These are phyloP conservation scores for Simplicillium aogashimaense DNA, from an alignment of 2,329 filamentous ascomycete species.

Conservation along the genomic window DNA sequence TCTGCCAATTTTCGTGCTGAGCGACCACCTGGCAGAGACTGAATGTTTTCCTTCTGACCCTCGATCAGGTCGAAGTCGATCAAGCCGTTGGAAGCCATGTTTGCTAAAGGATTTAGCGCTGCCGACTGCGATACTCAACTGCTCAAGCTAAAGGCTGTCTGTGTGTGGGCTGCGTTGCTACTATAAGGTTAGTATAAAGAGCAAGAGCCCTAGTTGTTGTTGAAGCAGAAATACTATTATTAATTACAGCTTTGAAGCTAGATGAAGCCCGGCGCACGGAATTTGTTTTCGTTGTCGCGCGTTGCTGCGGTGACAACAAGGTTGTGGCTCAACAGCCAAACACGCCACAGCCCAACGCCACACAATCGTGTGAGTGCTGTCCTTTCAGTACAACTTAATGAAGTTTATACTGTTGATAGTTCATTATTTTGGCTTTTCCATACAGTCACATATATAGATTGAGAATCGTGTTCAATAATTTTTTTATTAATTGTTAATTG, in stretches of 20 bases:
- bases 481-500: no score
- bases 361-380: background rate
- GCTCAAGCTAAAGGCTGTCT: no score
- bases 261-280: no score
- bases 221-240: background rate
- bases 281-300: background rate
- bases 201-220: background rate
- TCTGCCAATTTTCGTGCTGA: constrained; percentile 84
- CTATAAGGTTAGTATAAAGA: background rate
- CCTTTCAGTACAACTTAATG: no score
- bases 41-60: constrained; percentile 95
- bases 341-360: background rate
- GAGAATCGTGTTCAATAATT: no score
- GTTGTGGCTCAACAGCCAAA: background rate
- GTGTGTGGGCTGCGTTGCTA: background rate
- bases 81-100: constrained; percentile 43
- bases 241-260: no score
- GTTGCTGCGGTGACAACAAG: constrained; percentile 11
- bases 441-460: no score
- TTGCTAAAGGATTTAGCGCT: background rate
- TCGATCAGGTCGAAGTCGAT: constrained; percentile 89
- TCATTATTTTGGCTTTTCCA: no score
- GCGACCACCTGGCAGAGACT: constrained; percentile 75
- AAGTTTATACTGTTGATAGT: no score
- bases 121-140: no score